Evolutionary conservation across 768 basidiomycete species (phyloP), one percentile per base, ranked within the genome.

Genomic region (Auricularia sp.): DNA sequence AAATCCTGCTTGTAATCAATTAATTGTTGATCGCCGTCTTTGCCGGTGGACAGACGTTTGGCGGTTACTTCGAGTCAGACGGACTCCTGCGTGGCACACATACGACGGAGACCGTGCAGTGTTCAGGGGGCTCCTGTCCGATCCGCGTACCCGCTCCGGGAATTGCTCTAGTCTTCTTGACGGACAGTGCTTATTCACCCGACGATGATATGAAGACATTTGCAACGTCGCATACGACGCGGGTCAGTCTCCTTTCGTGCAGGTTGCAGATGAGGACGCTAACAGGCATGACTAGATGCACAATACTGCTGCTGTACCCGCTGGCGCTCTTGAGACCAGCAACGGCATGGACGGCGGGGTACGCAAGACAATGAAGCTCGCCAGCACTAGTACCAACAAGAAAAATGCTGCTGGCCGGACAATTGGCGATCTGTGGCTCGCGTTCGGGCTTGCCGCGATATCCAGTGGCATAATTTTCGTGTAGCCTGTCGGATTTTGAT

Each of bases 161-260:
- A 42, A 85, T 88, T 66, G 89, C 89, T 0, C 78, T 93, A 53
- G 87, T 93, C 65, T 90, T 90, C 78, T 75, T 92, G 36, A 81
- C 76, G 3, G 73, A 79, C 81, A 3, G 69, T 78, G 39, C 64
- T 72, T 0, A 78, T 59, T 71, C 74, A 6, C 72, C 70, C 18
- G 72, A 73, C 1, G 72, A 69, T 16, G 68, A 74, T 1, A 75
- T 78, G 1, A 72, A 69, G 67, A 86, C 84, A 21, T 88, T 84
- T 70, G 56, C 56, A 7, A 29, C 56, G 10, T n/a, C 29, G 29
- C 56, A 59, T 34, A 59, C 29, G 11, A 59, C 39, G 12, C 7
- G 39, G 39, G 39, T 42, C 29, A 29, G 29, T 29, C 29, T 29
- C 29, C 29, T 29, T 29, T 29, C 29, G 29, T 29, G 29, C 29